Base-by-base conservation (phyloP, 345 rosid species). In the Corchorus capsularis region DNA sequence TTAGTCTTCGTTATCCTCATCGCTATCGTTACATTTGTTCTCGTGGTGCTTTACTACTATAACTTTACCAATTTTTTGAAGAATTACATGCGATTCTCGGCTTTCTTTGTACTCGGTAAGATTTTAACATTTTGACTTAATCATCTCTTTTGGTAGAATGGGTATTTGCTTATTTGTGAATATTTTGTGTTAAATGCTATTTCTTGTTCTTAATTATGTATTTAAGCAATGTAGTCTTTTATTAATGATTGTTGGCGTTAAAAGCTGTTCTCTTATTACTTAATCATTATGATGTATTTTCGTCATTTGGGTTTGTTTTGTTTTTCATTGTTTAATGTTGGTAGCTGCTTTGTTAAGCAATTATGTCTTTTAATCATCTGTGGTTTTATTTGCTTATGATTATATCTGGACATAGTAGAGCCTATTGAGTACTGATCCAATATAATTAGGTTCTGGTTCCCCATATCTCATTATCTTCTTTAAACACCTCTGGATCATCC, bases 1-100 rank as follows among this genome's bases (percentile, higher is more conserved):
- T 67, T 93, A 49, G 99, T 96, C 73, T 91, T 96, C 82, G 90
- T 96, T 63, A 60, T 92, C 68, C 81, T 93, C 79, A 80, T 96
- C 37, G 94, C 98, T 52, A 35, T 85, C 63, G 94, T 89, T 74
- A 96, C 99, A 43, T 96, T 96, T 84, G 64, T 96, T 62, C 88
- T 96, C 55, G 94, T 93, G 71, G 84, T 88, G 78, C 86, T 96
- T 78, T 96, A 93, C 87, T 96, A 96, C 89, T 96, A 90, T 82
- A 92, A 96, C 72, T 96, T 87, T 83, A 95, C 94, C 71, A 86
- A 85, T 71, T 96, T 92, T 87, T 86, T 96, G 85, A 96, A 96
- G 90, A 87, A 93, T 71, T 96, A 96, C 86, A 88, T 91, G 94
- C 93, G 95, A 69, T 96, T 96, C 90, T 96, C 99, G 34, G 88